phyloP scores from a whole-genome alignment of 192 early-diverging fungal species.

The Coemansia sp. region DNA sequence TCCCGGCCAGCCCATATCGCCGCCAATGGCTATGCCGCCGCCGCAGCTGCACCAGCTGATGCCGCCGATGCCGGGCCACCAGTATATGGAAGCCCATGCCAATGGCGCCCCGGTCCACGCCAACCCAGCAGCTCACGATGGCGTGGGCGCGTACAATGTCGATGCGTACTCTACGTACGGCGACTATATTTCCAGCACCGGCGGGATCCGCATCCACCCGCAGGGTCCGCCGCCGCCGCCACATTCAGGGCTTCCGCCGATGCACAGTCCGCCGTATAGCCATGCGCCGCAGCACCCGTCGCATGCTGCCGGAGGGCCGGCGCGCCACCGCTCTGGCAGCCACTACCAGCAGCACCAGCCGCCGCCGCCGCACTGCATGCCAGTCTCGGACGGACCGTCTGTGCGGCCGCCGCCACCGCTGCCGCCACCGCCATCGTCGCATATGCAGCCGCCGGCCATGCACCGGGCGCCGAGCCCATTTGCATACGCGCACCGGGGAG shows the following conservation, averaged over 20 bases:
- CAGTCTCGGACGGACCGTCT: slow-evolving; percentile 1
- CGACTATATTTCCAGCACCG: slow-evolving; percentile 44
- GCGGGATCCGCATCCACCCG: slow-evolving; percentile 40
- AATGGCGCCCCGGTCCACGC: slow-evolving; percentile 26
- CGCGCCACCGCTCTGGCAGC: slow-evolving; percentile 16
- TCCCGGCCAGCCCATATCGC: slow-evolving; percentile 30
- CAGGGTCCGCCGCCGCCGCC: slow-evolving; percentile 14
- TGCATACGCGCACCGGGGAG: slow-evolving; percentile 4
- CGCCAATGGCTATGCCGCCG: slow-evolving; percentile 27
- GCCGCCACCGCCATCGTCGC: slow-evolving; percentile 1
- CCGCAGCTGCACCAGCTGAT: slow-evolving; percentile 17
- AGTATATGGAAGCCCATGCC: slow-evolving; percentile 17
- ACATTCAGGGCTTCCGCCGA: slow-evolving; percentile 2
- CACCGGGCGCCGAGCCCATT: neutral
- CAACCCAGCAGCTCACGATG: slow-evolving; percentile 18
- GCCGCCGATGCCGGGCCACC: slow-evolving; percentile 12
- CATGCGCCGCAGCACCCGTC: slow-evolving; percentile 12
- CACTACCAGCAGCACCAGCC: slow-evolving; percentile 6
- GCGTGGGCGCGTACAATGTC: slow-evolving; percentile 34
- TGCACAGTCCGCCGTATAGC: slow-evolving; percentile 18
- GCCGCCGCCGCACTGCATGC: slow-evolving; percentile 17
- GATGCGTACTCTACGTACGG: slow-evolving; percentile 47
- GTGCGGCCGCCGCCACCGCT: neutral
- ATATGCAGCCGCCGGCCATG: neutral
- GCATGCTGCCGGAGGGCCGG: slow-evolving; percentile 8